Evolutionary conservation across 2,329 filamentous ascomycete genomes (phyloP).

Genomic region (Didymella exigua): DNA sequence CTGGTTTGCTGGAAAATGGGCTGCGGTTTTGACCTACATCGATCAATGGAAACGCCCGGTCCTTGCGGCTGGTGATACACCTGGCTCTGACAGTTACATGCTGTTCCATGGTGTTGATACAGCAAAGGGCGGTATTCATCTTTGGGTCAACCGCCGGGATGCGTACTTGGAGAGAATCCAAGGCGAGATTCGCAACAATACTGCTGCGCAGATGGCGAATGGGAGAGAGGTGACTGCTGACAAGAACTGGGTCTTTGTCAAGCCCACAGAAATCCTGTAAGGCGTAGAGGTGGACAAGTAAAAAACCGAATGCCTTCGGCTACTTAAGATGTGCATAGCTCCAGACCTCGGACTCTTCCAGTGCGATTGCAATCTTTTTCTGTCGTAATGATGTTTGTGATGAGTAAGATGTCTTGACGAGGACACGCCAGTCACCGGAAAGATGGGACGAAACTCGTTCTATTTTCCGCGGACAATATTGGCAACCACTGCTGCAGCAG

Average conservation of each 20-base stretch:
- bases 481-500: no score
- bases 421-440: no score
- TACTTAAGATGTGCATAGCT: no score
- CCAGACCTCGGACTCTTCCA: no score
- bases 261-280: slow-evolving; percentile 36
- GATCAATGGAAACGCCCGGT: slow-evolving; percentile 40
- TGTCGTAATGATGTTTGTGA: not conserved
- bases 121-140: slow-evolving; percentile 35
- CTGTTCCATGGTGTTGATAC: slow-evolving; percentile 39
- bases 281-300: not conserved
- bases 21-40: slow-evolving; percentile 39
- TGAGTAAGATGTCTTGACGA: not conserved
- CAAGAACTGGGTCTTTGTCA: slow-evolving; percentile 41
- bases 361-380: not conserved
- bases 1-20: slow-evolving; percentile 42
- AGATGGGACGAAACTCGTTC: no score
- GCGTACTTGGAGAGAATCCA: slow-evolving; percentile 27
- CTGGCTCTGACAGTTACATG: slow-evolving; percentile 42
- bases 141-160: slow-evolving; percentile 38
- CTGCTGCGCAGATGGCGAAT: slow-evolving; percentile 33
- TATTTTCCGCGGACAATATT: not conserved
- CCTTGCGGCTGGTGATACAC: slow-evolving; percentile 37
- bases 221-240: slow-evolving; percentile 37
- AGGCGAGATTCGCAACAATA: slow-evolving; percentile 32
- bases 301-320: not conserved